Conservation (phyloP, 2,329 filamentous ascomycete species). For the Neonectria neomacrospora region DNA sequence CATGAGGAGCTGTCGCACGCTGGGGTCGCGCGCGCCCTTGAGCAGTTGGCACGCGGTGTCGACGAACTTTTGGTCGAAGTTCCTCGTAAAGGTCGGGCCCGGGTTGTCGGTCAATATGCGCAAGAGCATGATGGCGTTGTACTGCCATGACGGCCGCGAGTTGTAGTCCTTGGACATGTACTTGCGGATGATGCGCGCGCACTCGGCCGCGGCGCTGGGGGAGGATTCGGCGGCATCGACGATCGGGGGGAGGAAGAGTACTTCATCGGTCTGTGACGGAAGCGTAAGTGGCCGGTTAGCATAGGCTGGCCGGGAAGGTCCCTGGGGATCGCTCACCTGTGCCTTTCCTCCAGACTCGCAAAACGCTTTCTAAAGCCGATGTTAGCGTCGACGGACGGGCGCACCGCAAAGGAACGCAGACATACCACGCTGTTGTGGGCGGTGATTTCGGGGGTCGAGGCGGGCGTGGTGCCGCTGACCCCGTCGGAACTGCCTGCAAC, state of each 20-base stretch:
- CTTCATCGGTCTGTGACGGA: slow-evolving; percentile 80
- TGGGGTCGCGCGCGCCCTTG: slow-evolving; percentile 74
- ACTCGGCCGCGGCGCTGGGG: slow-evolving; percentile 83
- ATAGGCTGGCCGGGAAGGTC: background rate
- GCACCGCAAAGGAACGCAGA: too few species aligned
- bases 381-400: slow-evolving; percentile 38
- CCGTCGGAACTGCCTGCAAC: slow-evolving; percentile 24
- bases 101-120: slow-evolving; percentile 94
- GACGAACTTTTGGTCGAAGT: slow-evolving; percentile 87
- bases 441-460: slow-evolving; percentile 74
- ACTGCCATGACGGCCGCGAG: slow-evolving; percentile 77
- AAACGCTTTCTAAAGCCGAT: slow-evolving; percentile 72
- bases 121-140: slow-evolving; percentile 95
- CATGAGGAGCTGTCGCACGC: slow-evolving; percentile 85
- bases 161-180: slow-evolving; percentile 80
- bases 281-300: slow-evolving; percentile 20
- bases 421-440: slow-evolving; percentile 74
- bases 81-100: slow-evolving; percentile 88
- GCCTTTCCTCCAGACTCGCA: slow-evolving; percentile 78
- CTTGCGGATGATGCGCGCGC: slow-evolving; percentile 83
- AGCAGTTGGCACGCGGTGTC: slow-evolving; percentile 80
- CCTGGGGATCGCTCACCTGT: slow-evolving; percentile 55
- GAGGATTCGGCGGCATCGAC: slow-evolving; percentile 96
- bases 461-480: slow-evolving; percentile 43
- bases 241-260: slow-evolving; percentile 90